Evolutionary conservation across 164 flowering plant genomes (phyloP).

Genomic region (Cinnamomum micranthum): DNA sequence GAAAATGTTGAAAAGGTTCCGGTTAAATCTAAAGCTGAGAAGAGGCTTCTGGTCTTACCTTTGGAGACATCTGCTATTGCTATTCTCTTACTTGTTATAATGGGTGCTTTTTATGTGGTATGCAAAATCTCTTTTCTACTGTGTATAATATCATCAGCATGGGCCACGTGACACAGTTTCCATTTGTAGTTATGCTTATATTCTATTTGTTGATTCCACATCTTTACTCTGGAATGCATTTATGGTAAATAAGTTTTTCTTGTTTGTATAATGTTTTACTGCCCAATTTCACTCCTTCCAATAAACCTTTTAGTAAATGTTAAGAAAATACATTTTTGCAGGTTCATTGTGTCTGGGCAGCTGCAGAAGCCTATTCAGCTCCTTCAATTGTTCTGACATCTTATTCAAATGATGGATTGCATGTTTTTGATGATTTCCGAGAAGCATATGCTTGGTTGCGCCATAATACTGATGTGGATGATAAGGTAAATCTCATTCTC

Average conservation of each 20-base stretch:
- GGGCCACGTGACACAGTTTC: neutral
- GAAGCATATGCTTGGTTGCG: constrained; percentile 98
- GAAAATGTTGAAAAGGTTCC: constrained; percentile 56
- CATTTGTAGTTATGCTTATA: neutral
- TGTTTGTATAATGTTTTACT: neutral
- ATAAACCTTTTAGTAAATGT: neutral
- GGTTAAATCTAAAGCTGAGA: constrained; percentile 42
- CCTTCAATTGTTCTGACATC: constrained; percentile 97
- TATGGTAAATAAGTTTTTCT: too few species aligned
- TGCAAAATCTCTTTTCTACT: constrained; percentile 3
- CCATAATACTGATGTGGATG: constrained; percentile 97
- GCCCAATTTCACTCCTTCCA: neutral
- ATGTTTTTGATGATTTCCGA: constrained; percentile 98
- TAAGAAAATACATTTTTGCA: constrained; percentile 19
- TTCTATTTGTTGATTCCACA: neutral
- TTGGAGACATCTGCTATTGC: constrained; percentile 69
- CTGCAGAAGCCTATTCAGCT: constrained; percentile 99
- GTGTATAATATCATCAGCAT: too few species aligned
- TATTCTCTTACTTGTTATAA: constrained; percentile 65
- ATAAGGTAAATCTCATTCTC: constrained; percentile 53
- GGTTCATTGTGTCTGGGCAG: constrained; percentile 99
- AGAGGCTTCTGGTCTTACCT: constrained; percentile 80
- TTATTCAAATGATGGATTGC: constrained; percentile 78
- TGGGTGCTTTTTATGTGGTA: constrained; percentile 99
- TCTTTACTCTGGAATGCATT: neutral